Evolutionary conservation across 2,329 filamentous ascomycete genomes (phyloP), one percentile per base, ranked within the genome.

Genomic region (Plenodomus tracheiphilus): DNA sequence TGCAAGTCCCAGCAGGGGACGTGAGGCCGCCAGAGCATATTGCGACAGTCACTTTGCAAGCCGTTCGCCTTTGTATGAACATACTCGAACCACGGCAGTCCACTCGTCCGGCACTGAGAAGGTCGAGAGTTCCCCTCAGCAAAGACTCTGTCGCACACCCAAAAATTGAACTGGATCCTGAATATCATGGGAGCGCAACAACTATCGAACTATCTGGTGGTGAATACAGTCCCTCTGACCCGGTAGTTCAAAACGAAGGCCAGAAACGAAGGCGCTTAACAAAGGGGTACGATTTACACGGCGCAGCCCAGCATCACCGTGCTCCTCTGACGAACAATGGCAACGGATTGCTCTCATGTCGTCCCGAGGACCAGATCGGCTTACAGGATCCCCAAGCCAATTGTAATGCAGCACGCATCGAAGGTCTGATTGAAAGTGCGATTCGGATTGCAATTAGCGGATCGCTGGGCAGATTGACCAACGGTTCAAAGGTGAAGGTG

Each of bases 391-490:
- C 28, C 6, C 6, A 32, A 15, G 28, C 13, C 20, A 15, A 39
- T 17, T 20, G 25, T 18, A 36, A 40, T 30, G 38, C 38, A 7
- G 32, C 18, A 28, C 42, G 53, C 1, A 15, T 59, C 7, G 28
- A 16, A 15, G 19, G 17, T 3, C 51, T 75, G 37, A 46, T 75
- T 2, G 72, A 75, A 53, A 64, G 58, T 5, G 70, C 67, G 11
- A 43, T 78, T 6, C 67, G 70, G 15, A 45, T 73, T 11, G 67
- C 71, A 4, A 65, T 77, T 4, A 60, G 58, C 25, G 56, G 64
- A n/a, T 58, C 51, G 32, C 39, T 67, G 4, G 60, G 41, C n/a
- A 64, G 53, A 41, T 41, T 61, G 1, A 4, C 46, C 1, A 51
- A 49, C 17, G 64, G 64, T 8, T 37, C 73, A 7, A 70, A 64